Percentiles rank a stretch among this genome's conserved stretches.
Evolutionary conservation across 2,329 filamentous ascomycete species (phyloP).

Genomic region (Mariannaea elegans): DNA sequence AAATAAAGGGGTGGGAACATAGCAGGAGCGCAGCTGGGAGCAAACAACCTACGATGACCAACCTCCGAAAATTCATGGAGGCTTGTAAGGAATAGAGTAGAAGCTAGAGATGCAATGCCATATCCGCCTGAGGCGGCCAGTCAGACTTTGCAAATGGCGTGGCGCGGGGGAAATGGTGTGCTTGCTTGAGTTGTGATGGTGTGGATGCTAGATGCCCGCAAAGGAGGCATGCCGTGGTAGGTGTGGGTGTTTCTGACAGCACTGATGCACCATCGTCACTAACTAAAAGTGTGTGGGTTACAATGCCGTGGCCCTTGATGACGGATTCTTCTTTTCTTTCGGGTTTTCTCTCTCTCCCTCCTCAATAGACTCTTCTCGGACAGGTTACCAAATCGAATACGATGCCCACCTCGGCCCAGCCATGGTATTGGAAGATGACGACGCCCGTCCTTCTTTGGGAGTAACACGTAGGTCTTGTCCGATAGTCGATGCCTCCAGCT

Average conservation of each 20-base stretch:
- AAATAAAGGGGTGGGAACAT: too few relatives aligned
- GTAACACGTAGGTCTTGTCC: conserved; percentile 3
- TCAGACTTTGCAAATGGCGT: conserved; percentile 8
- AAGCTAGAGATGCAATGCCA: not conserved
- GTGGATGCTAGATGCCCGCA: not conserved
- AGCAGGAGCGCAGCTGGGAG: not conserved
- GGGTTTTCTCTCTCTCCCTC: not conserved
- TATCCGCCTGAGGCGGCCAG: conserved; percentile 3
- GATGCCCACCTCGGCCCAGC: conserved; percentile 3
- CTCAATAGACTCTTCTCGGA: conserved; percentile 4
- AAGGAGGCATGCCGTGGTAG: not conserved
- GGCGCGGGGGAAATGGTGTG: conserved; percentile 5
- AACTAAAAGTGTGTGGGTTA: not conserved
- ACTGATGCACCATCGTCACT: not conserved
- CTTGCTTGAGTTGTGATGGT: not conserved
- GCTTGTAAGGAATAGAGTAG: not conserved
- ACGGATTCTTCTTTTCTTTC: too few relatives aligned
- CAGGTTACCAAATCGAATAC: conserved; percentile 16
- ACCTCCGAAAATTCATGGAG: not conserved
- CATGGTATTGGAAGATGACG: conserved; percentile 4
- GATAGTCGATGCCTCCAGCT: not conserved
- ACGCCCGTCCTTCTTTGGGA: not conserved
- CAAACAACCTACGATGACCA: not conserved
- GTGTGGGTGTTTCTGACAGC: not conserved
- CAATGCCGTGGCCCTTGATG: not conserved